Percentiles rank a stretch among this genome's conserved stretches.
phyloP scores from a whole-genome alignment of 1,139 yeast genomes.

The Suhomyces kunorum region DNA sequence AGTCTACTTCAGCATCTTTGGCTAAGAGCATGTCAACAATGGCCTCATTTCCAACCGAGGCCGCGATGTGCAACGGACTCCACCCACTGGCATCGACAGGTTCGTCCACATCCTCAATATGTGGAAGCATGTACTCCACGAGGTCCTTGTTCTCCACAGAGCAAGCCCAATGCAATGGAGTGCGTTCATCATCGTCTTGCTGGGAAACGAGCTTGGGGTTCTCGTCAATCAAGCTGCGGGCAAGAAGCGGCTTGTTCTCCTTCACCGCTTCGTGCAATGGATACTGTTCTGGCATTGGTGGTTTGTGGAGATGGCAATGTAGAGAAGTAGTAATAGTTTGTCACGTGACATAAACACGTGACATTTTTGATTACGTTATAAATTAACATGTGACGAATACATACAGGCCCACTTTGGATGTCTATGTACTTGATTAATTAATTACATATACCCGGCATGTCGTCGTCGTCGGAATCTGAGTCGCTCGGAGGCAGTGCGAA shows the following conservation, averaged over 20 bases:
- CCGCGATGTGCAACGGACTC: conserved; percentile 84
- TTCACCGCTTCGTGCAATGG: conserved; percentile 61
- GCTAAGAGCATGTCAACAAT: conserved; percentile 46
- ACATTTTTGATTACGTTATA: no score
- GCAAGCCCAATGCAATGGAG: conserved; percentile 89
- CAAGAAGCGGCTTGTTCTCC: conserved; percentile 53
- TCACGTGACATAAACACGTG: neutral
- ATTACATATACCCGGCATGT: neutral
- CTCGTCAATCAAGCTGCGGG: conserved; percentile 47
- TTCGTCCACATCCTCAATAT: conserved; percentile 61
- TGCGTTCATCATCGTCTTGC: conserved; percentile 74
- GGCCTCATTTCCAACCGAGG: conserved; percentile 66
- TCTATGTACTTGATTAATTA: neutral
- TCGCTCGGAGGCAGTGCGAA: conserved; percentile 45
- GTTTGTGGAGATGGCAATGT: neutral
- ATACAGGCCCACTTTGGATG: neutral
- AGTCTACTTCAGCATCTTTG: conserved; percentile 36
- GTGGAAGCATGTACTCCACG: conserved; percentile 51
- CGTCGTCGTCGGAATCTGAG: conserved; percentile 29
- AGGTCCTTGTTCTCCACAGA: conserved; percentile 60
- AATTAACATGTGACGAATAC: neutral
- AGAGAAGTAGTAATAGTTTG: neutral
- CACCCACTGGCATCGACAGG: conserved; percentile 75
- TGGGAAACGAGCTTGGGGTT: conserved; percentile 47
- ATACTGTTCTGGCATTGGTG: conserved; percentile 17